Base-by-base conservation (phyloP, 345 rosid genomes). In the Bruguiera parviflora region DNA sequence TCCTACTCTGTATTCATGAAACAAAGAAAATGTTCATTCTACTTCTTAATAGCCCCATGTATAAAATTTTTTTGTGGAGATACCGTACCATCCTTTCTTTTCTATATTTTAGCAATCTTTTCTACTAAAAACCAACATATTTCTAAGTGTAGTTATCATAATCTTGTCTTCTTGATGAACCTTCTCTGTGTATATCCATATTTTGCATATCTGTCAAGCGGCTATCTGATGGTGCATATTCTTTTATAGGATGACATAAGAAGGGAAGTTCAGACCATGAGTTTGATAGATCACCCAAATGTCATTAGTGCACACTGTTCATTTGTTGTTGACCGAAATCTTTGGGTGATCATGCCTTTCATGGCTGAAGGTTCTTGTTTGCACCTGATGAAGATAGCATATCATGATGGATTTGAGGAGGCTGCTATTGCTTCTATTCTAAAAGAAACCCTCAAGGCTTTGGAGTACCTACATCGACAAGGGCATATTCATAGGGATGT, bases 261-360 rank as follows among this genome's bases (percentile, higher is more conserved):
- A 43, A 82, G 95, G 75, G 98, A 96, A 77, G 91, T 98, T 66
- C 99, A 92, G 79, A 96, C 95, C 20, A 92, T 96, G 99, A 88
- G 89, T 77, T 82, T 96, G 85, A 92, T 96, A 74, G 96, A 96
- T 76, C 99, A 96, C 83, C 97, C 95, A 61, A 96, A 96, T 73
- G 92, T 88, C 61, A 89, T 92, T 60, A 87, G 77, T 75, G 96
- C 97, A 67, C 85, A 65, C 64, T 92, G 99, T 80, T 96, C 98
- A 8, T 96, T 96, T 85, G 96, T 90, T 63, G 98, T 92, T 60
- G 96, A 85, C 27, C 74, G 75, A 51, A 80, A 86, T 74, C 95
- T 96, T 49, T 96, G 98, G 99, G 99, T 96, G 21, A 85, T 92
- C 79, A 96, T 96, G 98, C 96, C 98, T n/a, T 96, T 84, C 80